Evolutionary conservation across 208 protist species (phyloP), one percentile per base, ranked within the genome.

Genomic region (Trypanosoma cruzi): DNA sequence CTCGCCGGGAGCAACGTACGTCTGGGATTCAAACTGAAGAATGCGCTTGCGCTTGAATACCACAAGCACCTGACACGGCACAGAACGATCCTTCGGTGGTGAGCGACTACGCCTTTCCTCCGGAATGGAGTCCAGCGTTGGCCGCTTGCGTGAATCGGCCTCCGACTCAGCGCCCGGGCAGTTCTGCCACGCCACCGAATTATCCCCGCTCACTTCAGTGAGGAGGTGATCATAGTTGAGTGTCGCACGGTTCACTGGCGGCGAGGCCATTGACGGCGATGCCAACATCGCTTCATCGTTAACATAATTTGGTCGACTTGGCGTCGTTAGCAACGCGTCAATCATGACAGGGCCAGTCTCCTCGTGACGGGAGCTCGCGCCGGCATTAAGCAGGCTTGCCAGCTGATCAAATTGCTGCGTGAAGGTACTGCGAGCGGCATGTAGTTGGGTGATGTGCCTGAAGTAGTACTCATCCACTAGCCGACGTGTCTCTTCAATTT

Each of bases 41-140:
- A 92, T 79, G 1, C 92, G 92, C 53, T 90, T 85, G 20, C 92
- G 85, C 72, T 97, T 97, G 59, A 97, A 97, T 71, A 93, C 89
- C 1, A 97, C 89, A 13, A 96, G 84, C 68, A 97, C 81, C 75
- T 98, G 72, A 81, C 87, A 95, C 40, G 64, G 53, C 20, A 68
- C 63, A 74, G 71, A 82, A 59, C 34, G 73, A 67, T 92, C 82
- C 18, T 79, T 68, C 16, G 85, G 89, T 22, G 82, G 82, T 1
- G 84, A 82, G 52, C 71, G 68, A 18, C 73, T 58, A 18, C 79
- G 70, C 46, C 4, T 61, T 31, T 68, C 64, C 10, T 73, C 59
- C 8, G 64, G 67, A 46, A 91, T 72, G 24, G 77, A 69, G 10
- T 89, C 81, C 4, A 79, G 64, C 31, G 82, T 83, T 13, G 83